Conservation (phyloP, 257 asterid genomes). For the Penstemon eatonii region DNA sequence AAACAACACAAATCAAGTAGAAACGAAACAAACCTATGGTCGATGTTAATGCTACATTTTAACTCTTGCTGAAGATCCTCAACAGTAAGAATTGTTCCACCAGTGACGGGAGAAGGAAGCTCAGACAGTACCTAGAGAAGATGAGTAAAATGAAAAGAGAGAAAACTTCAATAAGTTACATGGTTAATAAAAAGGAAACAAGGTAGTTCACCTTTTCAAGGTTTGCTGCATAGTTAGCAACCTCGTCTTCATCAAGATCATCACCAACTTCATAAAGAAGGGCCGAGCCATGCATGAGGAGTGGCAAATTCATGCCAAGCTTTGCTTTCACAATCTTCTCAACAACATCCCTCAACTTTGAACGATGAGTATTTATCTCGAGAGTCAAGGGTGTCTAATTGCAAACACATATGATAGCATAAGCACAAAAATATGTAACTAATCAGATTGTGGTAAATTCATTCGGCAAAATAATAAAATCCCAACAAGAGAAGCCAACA, state of each 20-base stretch:
- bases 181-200: neutral
- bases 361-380: constrained; percentile 69
- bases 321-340: constrained; percentile 85
- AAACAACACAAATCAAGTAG: constrained; percentile 14
- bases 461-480: constrained; percentile 4
- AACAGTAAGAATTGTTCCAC: constrained; percentile 80
- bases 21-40: constrained; percentile 66
- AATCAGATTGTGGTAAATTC: neutral
- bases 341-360: constrained; percentile 88
- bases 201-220: constrained; percentile 73
- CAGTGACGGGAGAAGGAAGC: constrained; percentile 83
- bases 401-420: constrained; percentile 31
- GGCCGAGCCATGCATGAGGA: constrained; percentile 82
- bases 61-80: constrained; percentile 98
- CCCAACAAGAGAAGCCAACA: constrained; percentile 23
- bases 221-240: constrained; percentile 82
- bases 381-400: constrained; percentile 86
- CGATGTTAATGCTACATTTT: constrained; percentile 74
- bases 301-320: constrained; percentile 88
- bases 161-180: neutral
- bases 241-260: constrained; percentile 89
- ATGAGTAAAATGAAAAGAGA: constrained; percentile 10
- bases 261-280: constrained; percentile 98
- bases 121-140: constrained; percentile 66
- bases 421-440: constrained; percentile 19